Percentiles rank a stretch among this genome's conserved stretches.
Evolutionary conservation across 2,329 filamentous ascomycete species (phyloP).

Genomic region (Emmonsiellopsis sp.): DNA sequence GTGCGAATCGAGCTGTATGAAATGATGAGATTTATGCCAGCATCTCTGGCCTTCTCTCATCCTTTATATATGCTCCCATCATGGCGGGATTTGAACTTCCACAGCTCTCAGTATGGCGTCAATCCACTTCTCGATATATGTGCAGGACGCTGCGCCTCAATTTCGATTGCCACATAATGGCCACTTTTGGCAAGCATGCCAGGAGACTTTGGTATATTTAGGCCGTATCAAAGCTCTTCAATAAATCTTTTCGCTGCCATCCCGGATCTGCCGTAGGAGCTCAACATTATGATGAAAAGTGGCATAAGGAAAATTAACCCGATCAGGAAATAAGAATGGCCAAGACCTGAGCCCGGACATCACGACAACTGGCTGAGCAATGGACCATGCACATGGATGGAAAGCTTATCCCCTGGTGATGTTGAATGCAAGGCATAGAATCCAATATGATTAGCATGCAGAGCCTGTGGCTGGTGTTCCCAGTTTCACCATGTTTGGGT

Average conservation of each 20-base stretch:
- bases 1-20: neutral
- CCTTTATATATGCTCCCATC: neutral
- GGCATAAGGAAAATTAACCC: neutral
- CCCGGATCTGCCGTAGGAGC: neutral
- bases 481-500: no score
- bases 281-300: neutral
- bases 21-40: neutral
- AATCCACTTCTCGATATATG: neutral
- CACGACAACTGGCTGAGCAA: no score
- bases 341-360: neutral
- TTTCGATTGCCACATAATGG: neutral
- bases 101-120: neutral
- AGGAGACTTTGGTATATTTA: neutral
- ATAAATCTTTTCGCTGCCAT: neutral
- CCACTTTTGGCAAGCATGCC: neutral
- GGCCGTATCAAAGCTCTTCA: neutral
- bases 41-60: neutral
- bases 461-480: no score
- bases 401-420: no score
- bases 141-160: neutral
- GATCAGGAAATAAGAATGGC: slow-evolving; percentile 1
- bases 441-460: no score
- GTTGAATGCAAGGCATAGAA: no score
- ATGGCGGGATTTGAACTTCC: neutral
- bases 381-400: no score